phyloP scores from a whole-genome alignment of 352 stramenopile species.

The Globisporangium camurandrum region DNA sequence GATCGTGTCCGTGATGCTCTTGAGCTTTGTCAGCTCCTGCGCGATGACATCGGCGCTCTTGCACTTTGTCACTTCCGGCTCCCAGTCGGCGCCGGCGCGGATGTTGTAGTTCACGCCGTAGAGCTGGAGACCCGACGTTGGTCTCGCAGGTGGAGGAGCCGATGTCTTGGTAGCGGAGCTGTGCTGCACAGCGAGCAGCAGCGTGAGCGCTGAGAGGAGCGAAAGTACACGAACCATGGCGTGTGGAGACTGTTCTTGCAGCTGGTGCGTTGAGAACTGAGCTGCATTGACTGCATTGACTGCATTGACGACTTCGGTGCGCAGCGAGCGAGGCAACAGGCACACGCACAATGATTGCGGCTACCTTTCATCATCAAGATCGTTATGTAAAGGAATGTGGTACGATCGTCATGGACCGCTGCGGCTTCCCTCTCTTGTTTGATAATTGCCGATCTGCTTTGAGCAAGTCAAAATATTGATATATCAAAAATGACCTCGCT shows the following conservation, averaged over 20 bases:
- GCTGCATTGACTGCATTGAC: too few relatives aligned
- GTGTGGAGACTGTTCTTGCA: not conserved
- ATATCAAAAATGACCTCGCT: too few relatives aligned
- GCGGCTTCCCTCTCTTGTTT: too few relatives aligned
- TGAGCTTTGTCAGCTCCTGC: conserved; percentile 34
- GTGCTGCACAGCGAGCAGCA: not conserved
- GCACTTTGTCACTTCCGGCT: conserved; percentile 38
- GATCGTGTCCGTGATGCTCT: conserved; percentile 30
- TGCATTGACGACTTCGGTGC: too few relatives aligned
- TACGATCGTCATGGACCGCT: too few relatives aligned
- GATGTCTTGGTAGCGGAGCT: not conserved
- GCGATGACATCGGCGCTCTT: conserved; percentile 38
- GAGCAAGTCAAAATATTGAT: too few relatives aligned
- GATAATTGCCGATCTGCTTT: too few relatives aligned
- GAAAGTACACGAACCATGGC: not conserved
- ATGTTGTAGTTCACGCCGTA: conserved; percentile 76
- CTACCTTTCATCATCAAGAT: too few relatives aligned
- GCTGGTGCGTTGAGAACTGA: conserved; percentile 1
- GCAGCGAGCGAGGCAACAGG: too few relatives aligned
- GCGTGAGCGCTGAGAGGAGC: not conserved
- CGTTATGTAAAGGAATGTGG: too few relatives aligned
- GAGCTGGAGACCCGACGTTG: conserved; percentile 21
- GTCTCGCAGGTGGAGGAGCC: conserved; percentile 12
- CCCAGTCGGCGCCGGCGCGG: conserved; percentile 43
- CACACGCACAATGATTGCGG: too few relatives aligned